Evolutionary conservation across 139 green algal species (phyloP), one percentile per base, ranked within the genome.

Genomic region (Raphidocelis subcapitata): DNA sequence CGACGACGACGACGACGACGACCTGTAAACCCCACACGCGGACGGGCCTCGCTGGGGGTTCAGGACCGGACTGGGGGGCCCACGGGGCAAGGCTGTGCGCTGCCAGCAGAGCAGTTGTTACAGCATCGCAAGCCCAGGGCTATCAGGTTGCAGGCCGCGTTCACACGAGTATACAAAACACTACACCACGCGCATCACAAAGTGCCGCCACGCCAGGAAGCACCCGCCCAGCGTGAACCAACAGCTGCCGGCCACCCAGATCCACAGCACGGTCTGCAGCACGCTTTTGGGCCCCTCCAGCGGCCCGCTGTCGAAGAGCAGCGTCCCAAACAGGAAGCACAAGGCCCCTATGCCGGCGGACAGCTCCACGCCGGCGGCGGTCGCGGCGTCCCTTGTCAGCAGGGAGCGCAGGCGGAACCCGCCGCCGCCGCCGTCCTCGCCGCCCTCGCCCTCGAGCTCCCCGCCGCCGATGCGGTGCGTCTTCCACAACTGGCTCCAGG

Each of bases 271-370:
- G 1, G 26, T 47, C 1, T 15, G 4, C 32, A 83, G 28, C 32
- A 83, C 71, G 26, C 60, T 74, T 20, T 52, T 51, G 31, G 77
- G 71, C 3, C 77, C 77, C 18, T 83, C 77, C 65, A 83, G 59
- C 1, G 77, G 77, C 8, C 77, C 77, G 16, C 51, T 24, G 26
- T 76, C 23, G 71, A 69, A 83, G 21, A 78, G 44, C 26, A 37
- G 20, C 0, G 76, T 82, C 56, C 76, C 76, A 47, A 79, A 82
- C 55, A 82, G 75, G 70, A 82, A 82, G 57, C 76, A 82, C 77
- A 65, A 76, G 1, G 77, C 77, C 5, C 77, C 77, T 0, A 83
- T 26, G 24, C 77, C 67, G 2, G 77, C 77, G 14, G 71, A 49
- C 57, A 71, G 36, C 65, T 83, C 77, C 66, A 83, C 77, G 3